Evolutionary conservation across 805 yeast genomes (phyloP).

Genomic region (Priceomyces medius): DNA sequence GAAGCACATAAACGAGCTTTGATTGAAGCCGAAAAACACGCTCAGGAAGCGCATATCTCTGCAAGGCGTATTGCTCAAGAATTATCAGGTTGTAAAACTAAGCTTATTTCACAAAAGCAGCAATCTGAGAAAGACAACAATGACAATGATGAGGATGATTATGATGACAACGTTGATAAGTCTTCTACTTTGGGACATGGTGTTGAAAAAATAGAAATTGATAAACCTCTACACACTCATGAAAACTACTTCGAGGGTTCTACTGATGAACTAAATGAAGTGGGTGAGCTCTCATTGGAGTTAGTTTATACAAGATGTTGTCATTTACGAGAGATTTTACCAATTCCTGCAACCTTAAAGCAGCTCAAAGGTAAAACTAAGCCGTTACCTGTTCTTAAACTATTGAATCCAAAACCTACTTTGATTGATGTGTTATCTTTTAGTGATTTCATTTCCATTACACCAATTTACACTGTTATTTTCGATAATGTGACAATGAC

Average conservation of each 20-base stretch:
- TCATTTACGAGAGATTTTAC: constrained; percentile 85
- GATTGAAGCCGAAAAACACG: constrained; percentile 67
- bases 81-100: constrained; percentile 46
- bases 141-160: constrained; percentile 9
- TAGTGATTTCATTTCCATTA: constrained; percentile 55
- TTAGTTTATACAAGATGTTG: constrained; percentile 78
- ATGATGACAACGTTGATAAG: constrained; percentile 4
- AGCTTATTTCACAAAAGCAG: constrained; percentile 4
- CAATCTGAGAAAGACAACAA: constrained; percentile 12
- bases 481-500: constrained; percentile 58
- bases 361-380: constrained; percentile 51
- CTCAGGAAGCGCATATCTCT: constrained; percentile 70
- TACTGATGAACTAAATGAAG: constrained; percentile 18
- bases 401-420: constrained; percentile 59
- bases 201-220: constrained; percentile 47
- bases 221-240: constrained; percentile 67
- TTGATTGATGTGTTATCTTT: constrained; percentile 56
- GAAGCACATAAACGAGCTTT: constrained; percentile 55
- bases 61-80: constrained; percentile 71
- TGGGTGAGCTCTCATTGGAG: constrained; percentile 39
- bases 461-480: constrained; percentile 54
- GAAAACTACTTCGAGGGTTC: constrained; percentile 49
- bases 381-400: constrained; percentile 54
- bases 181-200: constrained; percentile 4
- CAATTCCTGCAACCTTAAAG: constrained; percentile 79